Base-by-base conservation (phyloP, 1,284 basidiomycete species). In the Pulchroboletus neoregius region DNA sequence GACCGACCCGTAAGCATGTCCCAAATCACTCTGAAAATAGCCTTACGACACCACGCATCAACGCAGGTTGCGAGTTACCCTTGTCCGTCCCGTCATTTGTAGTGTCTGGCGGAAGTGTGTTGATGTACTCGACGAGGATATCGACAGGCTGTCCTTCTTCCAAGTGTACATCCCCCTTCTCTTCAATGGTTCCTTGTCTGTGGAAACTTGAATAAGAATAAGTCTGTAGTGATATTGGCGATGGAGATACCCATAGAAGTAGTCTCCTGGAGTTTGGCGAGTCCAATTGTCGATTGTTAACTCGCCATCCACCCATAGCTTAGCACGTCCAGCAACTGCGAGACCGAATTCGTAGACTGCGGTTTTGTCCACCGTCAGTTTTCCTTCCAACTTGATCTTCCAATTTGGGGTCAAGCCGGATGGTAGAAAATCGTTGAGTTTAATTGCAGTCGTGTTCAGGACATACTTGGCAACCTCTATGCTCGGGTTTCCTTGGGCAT, bases 401-500 rank as follows among this genome's bases (percentile, higher is more conserved):
- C 16, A 11, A 28, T 28, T 27, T 27, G 27, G 5, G 27, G 27
- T 27, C 12, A 34, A 20, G 5, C 18, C 16, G 18, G 10, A 12
- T 20, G 33, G 16, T 34, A 20, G 16, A 18, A 34, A 8, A 20
- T 34, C 16, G 16, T 20, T 11, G 10, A 20, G 33, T 34, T 20
- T 34, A 5, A 34, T 34, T 11, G 33, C 10, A 12, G 33, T 34
- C 11, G 33, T 10, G 12, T 20, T 34, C 18, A 34, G 18, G 12
- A 34, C 18, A 34, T 34, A 34, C 33, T 11, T 12, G 33, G 18
- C 9, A 12, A 34, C 13, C 11, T 34, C 33, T 18, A 9, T 20
- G 9, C 12, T 12, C 16, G 16, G 33, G 18, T 20, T 20, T 28
- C 26, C 26, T 10, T 27, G 26, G 26, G 11, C 11, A 33, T 79